Base-by-base conservation (phyloP, 306 rosid species). In the Leucaena leucocephala region DNA sequence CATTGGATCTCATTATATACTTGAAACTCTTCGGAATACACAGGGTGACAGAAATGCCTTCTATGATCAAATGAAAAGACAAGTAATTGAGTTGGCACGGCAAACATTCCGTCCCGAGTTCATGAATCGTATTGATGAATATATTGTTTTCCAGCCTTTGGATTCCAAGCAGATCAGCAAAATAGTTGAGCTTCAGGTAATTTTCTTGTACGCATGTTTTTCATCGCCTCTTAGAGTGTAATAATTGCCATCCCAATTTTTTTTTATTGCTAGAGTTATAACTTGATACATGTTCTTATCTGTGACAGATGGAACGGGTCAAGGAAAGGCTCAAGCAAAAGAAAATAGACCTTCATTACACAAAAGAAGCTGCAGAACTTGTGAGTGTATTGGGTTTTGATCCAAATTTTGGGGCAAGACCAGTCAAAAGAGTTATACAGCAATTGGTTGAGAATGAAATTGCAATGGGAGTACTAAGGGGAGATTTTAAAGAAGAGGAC, bases 31-130 rank as follows among this genome's bases (percentile, higher is more conserved):
- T 22, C 85, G 89, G n/a, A 87, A 70, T 71, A 82, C 92, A 5
- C 89, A 76, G 1, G 97, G 90, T 42, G 90, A 91, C 77, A 91
- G 88, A 82, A 84, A 84, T 40, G 97, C 83, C 46, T 97, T 90
- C 42, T 94, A 92, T 81, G 89, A 94, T 2, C 50, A 86, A 71
- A 94, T 94, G 98, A 95, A 93, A 64, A 85, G 79, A 15, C 96
- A 95, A 80, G 98, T 95, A 73, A 81, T 93, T 79, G 99, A 89
- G 85, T 82, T 93, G 83, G 99, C 99, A 2, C 85, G 98, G 77
- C 91, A 95, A 78, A 91, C 99, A 64, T 95, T 95, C 79, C 99
- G 97, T 15, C 99, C 98, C 0, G 99, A 95, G 71, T 95, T 95
- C 65, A 87, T 95, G 93, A 95, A 95, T 62, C 94, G 99, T n/a